Conservation (phyloP, 1,139 yeast species). For the Kluyveromyces marxianus region DNA sequence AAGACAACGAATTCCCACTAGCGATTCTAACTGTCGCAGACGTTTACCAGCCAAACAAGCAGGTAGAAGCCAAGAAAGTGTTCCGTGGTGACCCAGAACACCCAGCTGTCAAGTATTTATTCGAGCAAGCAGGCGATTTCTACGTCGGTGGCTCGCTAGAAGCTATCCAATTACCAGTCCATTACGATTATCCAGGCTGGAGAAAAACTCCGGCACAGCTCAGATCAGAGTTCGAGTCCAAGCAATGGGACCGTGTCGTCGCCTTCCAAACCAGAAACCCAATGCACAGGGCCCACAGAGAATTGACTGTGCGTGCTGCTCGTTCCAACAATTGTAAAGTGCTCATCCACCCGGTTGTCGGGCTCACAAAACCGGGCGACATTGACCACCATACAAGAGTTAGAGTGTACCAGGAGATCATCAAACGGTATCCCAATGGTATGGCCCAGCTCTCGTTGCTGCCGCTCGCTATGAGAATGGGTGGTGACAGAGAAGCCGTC, state of each 20-base stretch:
- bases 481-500: constrained; percentile 96
- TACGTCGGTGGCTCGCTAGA: constrained; percentile 85
- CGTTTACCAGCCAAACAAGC: constrained; percentile 74
- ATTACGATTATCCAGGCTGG: constrained; percentile 81
- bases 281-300: constrained; percentile 97
- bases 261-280: constrained; percentile 99
- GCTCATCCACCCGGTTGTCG: constrained; percentile 94
- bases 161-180: constrained; percentile 78
- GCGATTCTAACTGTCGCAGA: constrained; percentile 78
- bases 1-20: constrained; percentile 73
- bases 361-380: constrained; percentile 95
- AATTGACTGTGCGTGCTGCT: constrained; percentile 92
- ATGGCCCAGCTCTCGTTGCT: constrained; percentile 82
- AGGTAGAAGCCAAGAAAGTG: constrained; percentile 70
- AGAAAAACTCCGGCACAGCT: constrained; percentile 89
- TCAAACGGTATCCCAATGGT: constrained; percentile 88
- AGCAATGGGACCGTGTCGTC: constrained; percentile 86
- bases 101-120: constrained; percentile 77
- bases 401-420: constrained; percentile 84
- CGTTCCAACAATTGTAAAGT: constrained; percentile 69
- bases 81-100: constrained; percentile 97
- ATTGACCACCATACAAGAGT: constrained; percentile 97
- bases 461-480: constrained; percentile 98
- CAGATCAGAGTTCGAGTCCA: constrained; percentile 69
- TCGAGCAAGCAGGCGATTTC: constrained; percentile 68